A percentile compares a stretch with the other conserved stretches of the same genome.
Evolutionary conservation across 306 rosid species (phyloP).

Genomic region (Hippophae gyantsensis): DNA sequence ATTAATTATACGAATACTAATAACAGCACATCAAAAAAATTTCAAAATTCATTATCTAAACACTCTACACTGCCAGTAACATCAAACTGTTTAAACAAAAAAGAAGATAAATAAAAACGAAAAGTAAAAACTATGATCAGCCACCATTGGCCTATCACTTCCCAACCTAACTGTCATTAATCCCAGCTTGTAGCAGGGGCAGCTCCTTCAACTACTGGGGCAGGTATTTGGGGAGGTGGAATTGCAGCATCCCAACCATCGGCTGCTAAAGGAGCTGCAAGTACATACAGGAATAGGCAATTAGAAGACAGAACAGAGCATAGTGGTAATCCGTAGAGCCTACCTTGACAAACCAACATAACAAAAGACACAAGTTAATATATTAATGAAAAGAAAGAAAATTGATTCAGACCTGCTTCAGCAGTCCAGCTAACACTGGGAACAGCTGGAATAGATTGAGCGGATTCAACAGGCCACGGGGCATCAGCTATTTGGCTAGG

Average conservation of each 20-base stretch:
- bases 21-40: no score
- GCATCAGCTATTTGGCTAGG: slow-evolving; percentile 25
- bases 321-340: neutral
- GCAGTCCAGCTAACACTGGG: slow-evolving; percentile 24
- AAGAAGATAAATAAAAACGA: no score
- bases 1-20: no score
- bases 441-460: slow-evolving; percentile 16
- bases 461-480: slow-evolving; percentile 26
- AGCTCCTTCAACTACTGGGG: slow-evolving; percentile 16
- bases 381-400: neutral
- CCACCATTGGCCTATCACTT: neutral
- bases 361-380: neutral
- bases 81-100: neutral
- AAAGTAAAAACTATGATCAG: no score
- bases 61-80: no score
- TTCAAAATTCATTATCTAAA: no score
- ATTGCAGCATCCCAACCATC: slow-evolving; percentile 34
- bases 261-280: slow-evolving; percentile 7
- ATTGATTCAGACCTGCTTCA: slow-evolving; percentile 21
- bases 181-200: slow-evolving; percentile 22
- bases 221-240: slow-evolving; percentile 13
- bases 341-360: neutral
- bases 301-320: neutral
- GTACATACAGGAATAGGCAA: neutral
- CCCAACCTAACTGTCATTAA: neutral